Percentiles rank a stretch among this genome's conserved stretches.
Evolutionary conservation across 495 filamentous ascomycete genomes (phyloP).

Genomic region (Talaromyces nanjingensis): DNA sequence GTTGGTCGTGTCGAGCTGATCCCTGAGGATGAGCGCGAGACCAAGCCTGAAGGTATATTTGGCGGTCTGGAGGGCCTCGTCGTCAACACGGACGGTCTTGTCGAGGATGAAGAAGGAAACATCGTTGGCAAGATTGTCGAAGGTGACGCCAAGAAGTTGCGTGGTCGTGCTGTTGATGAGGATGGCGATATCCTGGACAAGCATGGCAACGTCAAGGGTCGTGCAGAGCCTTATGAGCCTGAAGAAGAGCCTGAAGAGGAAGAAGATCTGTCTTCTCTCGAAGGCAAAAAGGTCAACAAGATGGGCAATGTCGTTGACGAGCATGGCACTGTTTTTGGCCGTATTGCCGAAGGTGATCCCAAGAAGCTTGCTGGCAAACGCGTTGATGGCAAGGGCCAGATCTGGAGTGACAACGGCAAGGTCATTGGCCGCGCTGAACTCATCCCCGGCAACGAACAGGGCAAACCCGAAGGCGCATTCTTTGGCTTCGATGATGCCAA

Average conservation of each 20-base stretch:
- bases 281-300: slow-evolving; percentile 71
- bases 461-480: slow-evolving; percentile 63
- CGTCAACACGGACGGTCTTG: slow-evolving; percentile 57
- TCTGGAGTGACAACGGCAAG: slow-evolving; percentile 67
- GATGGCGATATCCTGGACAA: slow-evolving; percentile 72
- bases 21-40: slow-evolving; percentile 56
- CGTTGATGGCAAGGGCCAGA: slow-evolving; percentile 65
- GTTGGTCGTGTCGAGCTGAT: slow-evolving; percentile 62
- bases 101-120: slow-evolving; percentile 56
- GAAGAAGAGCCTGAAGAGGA: slow-evolving; percentile 13
- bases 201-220: slow-evolving; percentile 63
- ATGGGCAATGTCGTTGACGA: slow-evolving; percentile 68
- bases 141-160: slow-evolving; percentile 60
- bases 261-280: slow-evolving; percentile 18
- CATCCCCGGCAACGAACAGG: slow-evolving; percentile 58
- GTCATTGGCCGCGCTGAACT: slow-evolving; percentile 66
- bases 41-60: slow-evolving; percentile 57
- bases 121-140: slow-evolving; percentile 60
- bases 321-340: slow-evolving; percentile 58
- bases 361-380: slow-evolving; percentile 62
- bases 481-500: slow-evolving; percentile 57
- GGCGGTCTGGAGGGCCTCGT: slow-evolving; percentile 59
- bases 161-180: slow-evolving; percentile 61
- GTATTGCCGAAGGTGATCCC: slow-evolving; percentile 60
- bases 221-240: slow-evolving; percentile 57